Evolutionary conservation across 306 rosid genomes (phyloP), one percentile per base, ranked within the genome.

Genomic region (Cicer judaicum): DNA sequence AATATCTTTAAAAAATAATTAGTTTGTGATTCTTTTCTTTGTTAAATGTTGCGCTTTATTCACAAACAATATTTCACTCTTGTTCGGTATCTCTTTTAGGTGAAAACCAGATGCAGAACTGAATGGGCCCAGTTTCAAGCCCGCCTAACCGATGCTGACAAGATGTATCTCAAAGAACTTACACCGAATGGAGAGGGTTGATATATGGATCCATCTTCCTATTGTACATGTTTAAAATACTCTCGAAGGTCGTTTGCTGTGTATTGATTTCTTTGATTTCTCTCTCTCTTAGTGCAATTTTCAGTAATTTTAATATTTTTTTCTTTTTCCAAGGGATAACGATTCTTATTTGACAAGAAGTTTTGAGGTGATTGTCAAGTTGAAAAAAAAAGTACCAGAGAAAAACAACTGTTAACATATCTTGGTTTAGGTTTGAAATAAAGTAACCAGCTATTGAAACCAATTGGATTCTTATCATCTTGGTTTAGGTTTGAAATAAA

Each of bases 41-140:
- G 42, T 42, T 60, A 34, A 6, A 60, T 60, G 10, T 7, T 60
- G 44, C 7, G 19, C 44, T 60, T 60, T 10, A 4, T 64, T 43
- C 19, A 43, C 18, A 9, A 57, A 54, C 16, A 12, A 10, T 4
- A 62, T 10, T 38, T 44, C 7, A 42, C 5, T 10, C 16, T 60
- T 61, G 66, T 76, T 14, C 42, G 68, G 87, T 62, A 65, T 49
- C 21, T 50, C 56, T 67, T 88, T 77, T 85, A 95, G 99, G 99
- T 95, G 7, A 87, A 89, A 92, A 75, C 76, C 48, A 87, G 99
- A 74, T 95, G 99, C 85, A 84, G 81, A 89, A 88, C 63, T 34
- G 99, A 95, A 86, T 95, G 99, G 99, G 89, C 92, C 7, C 84
- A 86, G 84, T 95, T 95, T 85, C 96, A 86, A 73, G 40, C 85